A percentile compares a stretch with the other conserved stretches of the same genome.
phyloP scores from a whole-genome alignment of 139 green algal genomes.

The Tetradesmus lagerheimii region DNA sequence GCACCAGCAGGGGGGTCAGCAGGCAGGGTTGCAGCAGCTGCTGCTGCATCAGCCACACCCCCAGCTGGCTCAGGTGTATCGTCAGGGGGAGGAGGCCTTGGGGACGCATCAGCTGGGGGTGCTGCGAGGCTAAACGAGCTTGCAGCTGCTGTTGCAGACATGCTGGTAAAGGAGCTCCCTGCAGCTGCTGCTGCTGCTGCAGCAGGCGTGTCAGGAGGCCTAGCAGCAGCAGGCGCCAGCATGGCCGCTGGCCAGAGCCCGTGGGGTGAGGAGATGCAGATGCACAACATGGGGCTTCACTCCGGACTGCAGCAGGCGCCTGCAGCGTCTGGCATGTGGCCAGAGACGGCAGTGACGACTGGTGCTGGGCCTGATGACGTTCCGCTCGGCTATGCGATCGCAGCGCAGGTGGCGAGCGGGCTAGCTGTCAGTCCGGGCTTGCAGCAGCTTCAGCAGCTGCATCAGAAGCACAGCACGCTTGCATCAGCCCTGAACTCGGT shows the following conservation, averaged over 20 bases:
- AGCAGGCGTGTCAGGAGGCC: neutral
- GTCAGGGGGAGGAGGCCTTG: neutral
- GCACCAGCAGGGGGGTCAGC: neutral
- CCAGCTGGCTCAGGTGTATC: neutral
- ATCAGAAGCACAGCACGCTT: slow-evolving; percentile 4
- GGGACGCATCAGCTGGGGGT: neutral
- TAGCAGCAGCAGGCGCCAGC: neutral
- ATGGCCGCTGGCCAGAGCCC: neutral
- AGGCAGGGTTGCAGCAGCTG: neutral
- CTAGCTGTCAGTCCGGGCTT: neutral
- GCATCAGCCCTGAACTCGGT: neutral
- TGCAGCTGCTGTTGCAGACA: slow-evolving; percentile 26
- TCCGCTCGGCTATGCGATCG: neutral
- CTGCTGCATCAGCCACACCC: neutral
- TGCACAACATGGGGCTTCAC: neutral
- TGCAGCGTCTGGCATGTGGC: neutral
- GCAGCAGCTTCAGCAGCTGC: slow-evolving; percentile 23
- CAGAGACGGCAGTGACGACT: neutral
- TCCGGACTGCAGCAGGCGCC: neutral
- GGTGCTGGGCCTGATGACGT: neutral
- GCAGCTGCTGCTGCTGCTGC: neutral
- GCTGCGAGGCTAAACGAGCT: slow-evolving; percentile 1
- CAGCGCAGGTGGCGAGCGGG: neutral
- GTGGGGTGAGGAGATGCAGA: neutral
- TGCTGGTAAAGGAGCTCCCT: neutral